Conservation (phyloP, 345 rosid genomes). For the Citrus unshiu region DNA sequence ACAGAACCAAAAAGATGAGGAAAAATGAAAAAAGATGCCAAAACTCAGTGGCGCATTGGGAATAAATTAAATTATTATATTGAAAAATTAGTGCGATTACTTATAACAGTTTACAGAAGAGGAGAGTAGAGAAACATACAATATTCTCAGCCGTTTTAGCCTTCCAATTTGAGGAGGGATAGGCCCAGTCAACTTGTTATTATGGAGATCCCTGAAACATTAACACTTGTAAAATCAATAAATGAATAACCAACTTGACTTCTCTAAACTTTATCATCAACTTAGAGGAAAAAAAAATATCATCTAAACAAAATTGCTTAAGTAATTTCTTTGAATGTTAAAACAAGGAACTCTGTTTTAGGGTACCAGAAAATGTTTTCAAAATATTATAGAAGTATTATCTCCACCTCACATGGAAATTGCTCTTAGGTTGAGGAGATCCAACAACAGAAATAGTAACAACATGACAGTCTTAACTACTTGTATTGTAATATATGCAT, state of each 20-base stretch:
- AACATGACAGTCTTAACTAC: not conserved
- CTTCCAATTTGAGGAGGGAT: conserved; percentile 96
- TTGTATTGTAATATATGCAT: not conserved
- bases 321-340: not conserved
- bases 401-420: not conserved
- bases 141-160: conserved; percentile 69
- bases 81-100: not conserved
- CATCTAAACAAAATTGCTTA: not conserved
- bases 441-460: not conserved
- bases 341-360: not conserved
- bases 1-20: not conserved
- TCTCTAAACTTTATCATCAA: not conserved
- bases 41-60: not conserved
- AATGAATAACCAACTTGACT: not conserved
- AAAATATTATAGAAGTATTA: not conserved
- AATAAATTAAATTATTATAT: not conserved
- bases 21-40: not conserved
- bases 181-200: conserved; percentile 94
- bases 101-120: not conserved
- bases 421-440: not conserved
- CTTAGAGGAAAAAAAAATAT: not conserved
- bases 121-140: conserved; percentile 46
- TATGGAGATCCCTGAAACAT: conserved; percentile 81
- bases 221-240: not conserved
- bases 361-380: not conserved